A percentile compares a stretch with the other conserved stretches of the same genome.
phyloP scores from a whole-genome alignment of 1,139 yeast genomes.

The Maudiozyma humilis region DNA sequence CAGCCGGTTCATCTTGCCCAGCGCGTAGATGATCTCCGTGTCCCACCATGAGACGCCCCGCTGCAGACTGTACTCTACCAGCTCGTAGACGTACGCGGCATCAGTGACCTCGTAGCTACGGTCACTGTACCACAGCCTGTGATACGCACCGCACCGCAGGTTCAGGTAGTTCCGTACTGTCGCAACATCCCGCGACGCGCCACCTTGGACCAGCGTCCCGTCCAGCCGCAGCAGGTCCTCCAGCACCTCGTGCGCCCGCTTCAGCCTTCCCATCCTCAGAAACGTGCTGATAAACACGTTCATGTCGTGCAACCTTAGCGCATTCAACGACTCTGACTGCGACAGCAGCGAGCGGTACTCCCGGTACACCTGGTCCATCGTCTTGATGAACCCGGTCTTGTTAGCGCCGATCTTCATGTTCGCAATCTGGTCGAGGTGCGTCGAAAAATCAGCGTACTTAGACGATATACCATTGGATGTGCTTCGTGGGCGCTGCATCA shows the following conservation, averaged over 20 bases:
- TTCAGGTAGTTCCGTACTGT: conserved; percentile 20
- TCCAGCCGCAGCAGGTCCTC: conserved; percentile 14
- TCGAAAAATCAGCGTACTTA: conserved; percentile 2
- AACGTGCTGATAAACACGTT: conserved; percentile 21
- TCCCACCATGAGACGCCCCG: conserved; percentile 11
- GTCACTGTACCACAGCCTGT: conserved; percentile 15
- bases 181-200: conserved; percentile 11
- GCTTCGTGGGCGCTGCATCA: too few relatives aligned
- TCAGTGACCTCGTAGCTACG: conserved; percentile 15
- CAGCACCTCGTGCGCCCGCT: conserved; percentile 23
- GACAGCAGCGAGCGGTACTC: background rate
- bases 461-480: background rate
- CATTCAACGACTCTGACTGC: background rate
- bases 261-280: conserved; percentile 17
- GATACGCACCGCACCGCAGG: conserved; percentile 23
- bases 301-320: conserved; percentile 18
- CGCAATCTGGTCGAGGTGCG: background rate
- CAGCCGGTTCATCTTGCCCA: conserved; percentile 19
- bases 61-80: conserved; percentile 13
- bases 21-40: conserved; percentile 18
- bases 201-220: conserved; percentile 6
- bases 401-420: background rate
- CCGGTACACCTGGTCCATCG: background rate
- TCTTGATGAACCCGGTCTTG: background rate
- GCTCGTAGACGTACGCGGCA: conserved; percentile 10